These are phyloP conservation scores for Candida ipomoeae DNA, from an alignment of 805 yeast genomes.

Conservation along the genomic window DNA sequence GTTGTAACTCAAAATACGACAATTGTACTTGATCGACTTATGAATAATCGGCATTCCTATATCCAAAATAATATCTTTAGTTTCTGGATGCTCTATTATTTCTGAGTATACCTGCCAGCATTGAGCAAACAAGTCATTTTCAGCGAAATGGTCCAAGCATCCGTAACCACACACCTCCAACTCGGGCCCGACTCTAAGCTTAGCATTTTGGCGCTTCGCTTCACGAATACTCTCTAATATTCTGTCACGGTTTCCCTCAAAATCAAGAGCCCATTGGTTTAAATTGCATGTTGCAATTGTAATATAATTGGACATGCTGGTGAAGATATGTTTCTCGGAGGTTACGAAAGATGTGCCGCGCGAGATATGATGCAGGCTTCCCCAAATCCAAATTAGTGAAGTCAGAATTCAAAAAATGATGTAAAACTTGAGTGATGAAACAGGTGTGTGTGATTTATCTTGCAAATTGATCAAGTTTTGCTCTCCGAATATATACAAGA, in stretches of 20 bases:
- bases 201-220: slow-evolving; percentile 75
- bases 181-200: slow-evolving; percentile 93
- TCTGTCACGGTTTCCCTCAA: slow-evolving; percentile 93
- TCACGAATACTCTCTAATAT: slow-evolving; percentile 72
- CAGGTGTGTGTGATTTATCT: neutral
- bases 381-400: neutral
- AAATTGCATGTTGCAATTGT: slow-evolving; percentile 92
- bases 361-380: neutral
- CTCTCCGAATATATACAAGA: neutral
- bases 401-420: neutral
- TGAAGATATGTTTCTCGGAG: neutral
- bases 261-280: slow-evolving; percentile 98
- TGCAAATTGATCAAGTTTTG: neutral
- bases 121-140: slow-evolving; percentile 81
- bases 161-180: slow-evolving; percentile 93
- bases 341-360: neutral
- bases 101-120: slow-evolving; percentile 93
- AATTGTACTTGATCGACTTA: slow-evolving; percentile 84
- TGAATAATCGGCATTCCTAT: slow-evolving; percentile 94
- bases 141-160: slow-evolving; percentile 89
- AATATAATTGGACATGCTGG: slow-evolving; percentile 73
- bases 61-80: slow-evolving; percentile 77
- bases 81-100: slow-evolving; percentile 61
- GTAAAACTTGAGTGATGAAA: neutral
- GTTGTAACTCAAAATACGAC: slow-evolving; percentile 78